These are phyloP conservation scores for Botrytis cinerea DNA, from an alignment of 2,329 filamentous ascomycete genomes.

Conservation along the genomic window DNA sequence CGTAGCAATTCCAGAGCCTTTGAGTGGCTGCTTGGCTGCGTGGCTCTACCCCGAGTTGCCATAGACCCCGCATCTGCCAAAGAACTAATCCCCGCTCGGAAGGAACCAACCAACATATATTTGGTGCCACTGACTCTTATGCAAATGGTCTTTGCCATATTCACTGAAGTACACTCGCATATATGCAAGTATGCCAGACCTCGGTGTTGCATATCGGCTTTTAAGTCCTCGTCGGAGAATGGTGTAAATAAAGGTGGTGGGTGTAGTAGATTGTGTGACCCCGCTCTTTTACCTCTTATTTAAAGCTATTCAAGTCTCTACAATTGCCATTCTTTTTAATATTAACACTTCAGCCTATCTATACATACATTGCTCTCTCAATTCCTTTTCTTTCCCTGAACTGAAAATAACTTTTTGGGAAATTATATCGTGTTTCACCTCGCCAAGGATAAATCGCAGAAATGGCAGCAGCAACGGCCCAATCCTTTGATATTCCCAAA, in stretches of 20 bases:
- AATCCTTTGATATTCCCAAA: slow-evolving; percentile 50
- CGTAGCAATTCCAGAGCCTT: neutral
- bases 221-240: neutral
- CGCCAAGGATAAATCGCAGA: slow-evolving; percentile 25
- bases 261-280: slow-evolving; percentile 3
- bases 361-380: neutral
- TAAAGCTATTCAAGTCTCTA: slow-evolving; percentile 10
- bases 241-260: neutral
- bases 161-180: neutral
- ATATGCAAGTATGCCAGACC: neutral
- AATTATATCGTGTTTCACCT: neutral
- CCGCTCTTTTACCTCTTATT: slow-evolving; percentile 9
- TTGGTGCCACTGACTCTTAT: neutral
- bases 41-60: slow-evolving; percentile 11
- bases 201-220: slow-evolving; percentile 4
- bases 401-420: neutral
- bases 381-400: neutral
- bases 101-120: neutral
- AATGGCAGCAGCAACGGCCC: slow-evolving; percentile 35
- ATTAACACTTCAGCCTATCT: neutral
- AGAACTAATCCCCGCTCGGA: slow-evolving; percentile 5
- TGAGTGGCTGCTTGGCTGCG: neutral
- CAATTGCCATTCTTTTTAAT: neutral
- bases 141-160: neutral
- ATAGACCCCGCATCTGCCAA: neutral